Evolutionary conservation across 2,329 filamentous ascomycete species (phyloP).

Genomic region (Neopestalotiopsis sp.): DNA sequence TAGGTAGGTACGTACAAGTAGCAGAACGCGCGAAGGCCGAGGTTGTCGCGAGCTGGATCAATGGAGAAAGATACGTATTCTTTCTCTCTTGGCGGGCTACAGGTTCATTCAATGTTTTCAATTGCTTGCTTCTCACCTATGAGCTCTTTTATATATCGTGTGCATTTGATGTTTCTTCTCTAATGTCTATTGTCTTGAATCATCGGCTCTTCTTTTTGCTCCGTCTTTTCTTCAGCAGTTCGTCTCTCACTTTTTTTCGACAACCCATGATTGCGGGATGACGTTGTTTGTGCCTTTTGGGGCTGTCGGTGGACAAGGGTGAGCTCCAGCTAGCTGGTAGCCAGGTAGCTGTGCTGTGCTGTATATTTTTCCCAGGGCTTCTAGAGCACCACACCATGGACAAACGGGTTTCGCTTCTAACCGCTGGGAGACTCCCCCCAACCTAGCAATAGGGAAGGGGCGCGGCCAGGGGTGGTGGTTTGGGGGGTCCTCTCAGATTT

Average conservation of each 20-base stretch:
- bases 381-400: background rate
- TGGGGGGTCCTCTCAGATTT: no score
- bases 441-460: no score
- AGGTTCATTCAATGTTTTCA: background rate
- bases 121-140: background rate
- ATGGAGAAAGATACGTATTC: background rate
- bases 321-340: conserved; percentile 5
- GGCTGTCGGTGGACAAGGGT: conserved; percentile 7
- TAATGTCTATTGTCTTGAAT: background rate
- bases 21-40: conserved; percentile 7
- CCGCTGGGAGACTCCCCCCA: background rate
- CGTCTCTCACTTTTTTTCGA: background rate
- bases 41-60: conserved; percentile 4
- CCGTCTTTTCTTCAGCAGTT: background rate
- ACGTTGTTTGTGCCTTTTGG: conserved; percentile 1
- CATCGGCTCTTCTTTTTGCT: background rate
- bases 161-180: background rate
- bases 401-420: background rate
- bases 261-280: conserved; percentile 13
- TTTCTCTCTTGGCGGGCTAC: background rate
- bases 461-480: no score
- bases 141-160: background rate
- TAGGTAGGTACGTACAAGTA: background rate
- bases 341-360: background rate
- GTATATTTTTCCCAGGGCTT: background rate